phyloP scores from a whole-genome alignment of 2,329 filamentous ascomycete species.

The Fusarium begoniae region DNA sequence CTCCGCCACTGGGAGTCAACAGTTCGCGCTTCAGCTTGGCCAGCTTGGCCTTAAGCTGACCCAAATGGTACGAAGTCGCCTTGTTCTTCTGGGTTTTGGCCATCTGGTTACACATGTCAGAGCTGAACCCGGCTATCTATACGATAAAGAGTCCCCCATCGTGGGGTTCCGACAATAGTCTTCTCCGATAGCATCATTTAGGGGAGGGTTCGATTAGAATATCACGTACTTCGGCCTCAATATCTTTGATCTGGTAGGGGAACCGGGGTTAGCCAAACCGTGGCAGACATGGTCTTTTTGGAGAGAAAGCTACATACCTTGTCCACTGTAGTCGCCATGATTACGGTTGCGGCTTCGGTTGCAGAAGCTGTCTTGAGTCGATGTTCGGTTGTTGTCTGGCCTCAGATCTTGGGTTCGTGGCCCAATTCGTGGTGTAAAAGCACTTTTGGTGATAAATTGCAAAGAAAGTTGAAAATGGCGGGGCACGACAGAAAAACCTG shows the following conservation, averaged over 20 bases:
- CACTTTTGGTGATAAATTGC: conserved; percentile 39
- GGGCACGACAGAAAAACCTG: conserved; percentile 48
- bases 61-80: conserved; percentile 90
- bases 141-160: neutral
- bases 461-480: conserved; percentile 45
- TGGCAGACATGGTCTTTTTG: conserved; percentile 1
- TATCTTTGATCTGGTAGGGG: conserved; percentile 82
- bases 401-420: conserved; percentile 32
- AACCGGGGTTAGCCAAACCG: conserved; percentile 47
- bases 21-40: conserved; percentile 98
- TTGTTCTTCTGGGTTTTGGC: conserved; percentile 98
- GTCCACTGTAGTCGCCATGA: conserved; percentile 96
- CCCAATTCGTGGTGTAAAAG: conserved; percentile 23
- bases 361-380: conserved; percentile 16
- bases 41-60: conserved; percentile 97
- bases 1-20: conserved; percentile 83
- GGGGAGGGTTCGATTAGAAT: conserved; percentile 13
- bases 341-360: conserved; percentile 47
- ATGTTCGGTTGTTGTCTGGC: conserved; percentile 19
- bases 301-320: conserved; percentile 69
- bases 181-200: conserved; percentile 17
- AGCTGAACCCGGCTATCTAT: conserved; percentile 4
- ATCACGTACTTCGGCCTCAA: conserved; percentile 86
- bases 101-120: conserved; percentile 68
- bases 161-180: conserved; percentile 1